Evolutionary conservation across 345 rosid genomes (phyloP).

Genomic region (Populus simonii): DNA sequence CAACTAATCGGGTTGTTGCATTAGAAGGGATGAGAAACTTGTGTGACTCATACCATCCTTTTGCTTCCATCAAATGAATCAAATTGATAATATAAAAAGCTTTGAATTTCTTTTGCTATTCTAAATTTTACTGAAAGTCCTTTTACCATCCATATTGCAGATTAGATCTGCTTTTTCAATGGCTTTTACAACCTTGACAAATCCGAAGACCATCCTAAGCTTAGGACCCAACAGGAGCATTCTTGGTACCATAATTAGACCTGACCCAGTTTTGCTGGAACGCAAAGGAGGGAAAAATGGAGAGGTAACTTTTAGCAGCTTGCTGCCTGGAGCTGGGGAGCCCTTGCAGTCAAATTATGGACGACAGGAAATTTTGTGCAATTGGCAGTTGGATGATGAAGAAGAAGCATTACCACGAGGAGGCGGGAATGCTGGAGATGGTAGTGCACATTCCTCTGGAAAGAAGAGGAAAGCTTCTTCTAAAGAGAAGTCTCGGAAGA

Average conservation of each 20-base stretch:
- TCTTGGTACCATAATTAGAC: slow-evolving; percentile 87
- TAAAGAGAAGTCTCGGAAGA: slow-evolving; percentile 41
- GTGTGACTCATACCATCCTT: neutral
- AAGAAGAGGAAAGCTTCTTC: slow-evolving; percentile 54
- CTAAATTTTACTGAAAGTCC: neutral
- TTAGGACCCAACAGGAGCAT: slow-evolving; percentile 78
- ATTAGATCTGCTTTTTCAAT: slow-evolving; percentile 85
- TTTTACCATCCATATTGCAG: slow-evolving; percentile 34
- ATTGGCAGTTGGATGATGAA: slow-evolving; percentile 68
- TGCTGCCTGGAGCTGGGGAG: slow-evolving; percentile 88
- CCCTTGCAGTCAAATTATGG: slow-evolving; percentile 37
- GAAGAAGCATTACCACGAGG: slow-evolving; percentile 77
- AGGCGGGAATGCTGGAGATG: slow-evolving; percentile 26
- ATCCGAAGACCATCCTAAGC: slow-evolving; percentile 49
- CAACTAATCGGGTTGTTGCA: neutral
- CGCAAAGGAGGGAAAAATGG: slow-evolving; percentile 79
- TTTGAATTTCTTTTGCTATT: neutral
- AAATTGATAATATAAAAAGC: neutral
- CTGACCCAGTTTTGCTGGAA: slow-evolving; percentile 60
- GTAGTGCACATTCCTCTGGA: slow-evolving; percentile 41
- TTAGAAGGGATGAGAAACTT: neutral
- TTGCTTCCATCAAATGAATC: neutral
- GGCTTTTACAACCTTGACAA: slow-evolving; percentile 75
- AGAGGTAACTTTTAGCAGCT: slow-evolving; percentile 57
- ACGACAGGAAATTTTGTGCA: slow-evolving; percentile 53